Base-by-base conservation (phyloP, 2,329 filamentous ascomycete species). In the Fusarium goolgardi region DNA sequence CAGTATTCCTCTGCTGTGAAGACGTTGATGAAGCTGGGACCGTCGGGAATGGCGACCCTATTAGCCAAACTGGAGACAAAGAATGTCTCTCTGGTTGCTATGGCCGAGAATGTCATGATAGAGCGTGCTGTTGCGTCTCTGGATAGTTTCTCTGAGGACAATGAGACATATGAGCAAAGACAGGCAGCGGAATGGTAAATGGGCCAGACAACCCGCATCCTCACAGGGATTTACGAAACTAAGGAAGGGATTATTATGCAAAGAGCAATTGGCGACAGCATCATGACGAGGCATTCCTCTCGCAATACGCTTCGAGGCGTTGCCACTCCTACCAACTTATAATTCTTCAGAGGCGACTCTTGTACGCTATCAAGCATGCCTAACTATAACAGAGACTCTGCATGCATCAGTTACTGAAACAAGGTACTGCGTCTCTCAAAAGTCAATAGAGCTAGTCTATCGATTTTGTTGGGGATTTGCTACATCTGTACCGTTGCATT, bases 71-170 rank as follows among this genome's bases (percentile, higher is more conserved):
- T 63, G 12, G 50, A 49, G 5, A 35, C 20, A 2, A 37, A 7
- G 5, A 29, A 35, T 15, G 13, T 63, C 13, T 16, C 27, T 6
- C 11, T 63, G 10, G 10, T 39, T n/a, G 21, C n/a, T 9, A 37
- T 57, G 32, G 37, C 32, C 31, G 31, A 63, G 15, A 32, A 23
- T n/a, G 32, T 63, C 2, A 49, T 56, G n/a, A 20, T 34, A 31
- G 29, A 41, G 25, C 27, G 29, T 20, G 29, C 23, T 16, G 21
- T 37, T 20, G 31, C 18, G 15, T 35, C 40, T 4, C n/a, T 25
- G 13, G 41, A 37, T 2, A 32, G 35, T 12, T 5, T 47, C 3
- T 18, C 21, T 16, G 32, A 27, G 9, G 15, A 45, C 7, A 18
- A 45, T 5, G 27, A 9, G 13, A 8, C 12, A 11, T 12, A 6